A percentile compares a stretch with the other conserved stretches of the same genome.
These are phyloP conservation scores for Eucalyptus cloeziana DNA, from an alignment of 345 rosid species.

Conservation along the genomic window DNA sequence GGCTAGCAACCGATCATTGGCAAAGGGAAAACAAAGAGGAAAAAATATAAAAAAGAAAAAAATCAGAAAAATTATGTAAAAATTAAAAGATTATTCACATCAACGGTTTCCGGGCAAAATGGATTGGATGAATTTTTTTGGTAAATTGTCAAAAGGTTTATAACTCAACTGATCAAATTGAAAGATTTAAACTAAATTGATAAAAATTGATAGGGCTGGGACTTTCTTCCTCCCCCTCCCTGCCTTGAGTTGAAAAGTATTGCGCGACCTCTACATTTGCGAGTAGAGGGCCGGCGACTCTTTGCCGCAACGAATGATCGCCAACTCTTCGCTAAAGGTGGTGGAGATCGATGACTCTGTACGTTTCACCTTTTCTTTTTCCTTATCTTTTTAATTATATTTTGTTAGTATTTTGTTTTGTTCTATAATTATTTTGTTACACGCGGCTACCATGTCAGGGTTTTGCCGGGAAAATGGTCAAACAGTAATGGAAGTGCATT, in stretches of 20 bases:
- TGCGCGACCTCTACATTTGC: neutral
- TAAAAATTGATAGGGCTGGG: too few species aligned
- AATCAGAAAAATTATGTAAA: too few species aligned
- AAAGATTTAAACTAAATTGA: too few species aligned
- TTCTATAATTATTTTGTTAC: neutral
- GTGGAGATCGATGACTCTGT: neutral
- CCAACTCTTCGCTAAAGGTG: neutral
- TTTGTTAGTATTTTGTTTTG: neutral
- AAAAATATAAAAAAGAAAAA: fast-evolving
- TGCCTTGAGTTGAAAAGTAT: neutral
- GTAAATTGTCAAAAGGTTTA: too few species aligned
- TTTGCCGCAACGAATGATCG: neutral
- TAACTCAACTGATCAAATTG: too few species aligned
- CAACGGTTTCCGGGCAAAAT: too few species aligned
- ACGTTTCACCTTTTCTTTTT: neutral
- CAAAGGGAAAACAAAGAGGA: neutral
- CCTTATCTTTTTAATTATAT: neutral
- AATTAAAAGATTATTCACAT: too few species aligned
- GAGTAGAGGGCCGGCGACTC: neutral
- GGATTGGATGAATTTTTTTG: too few species aligned
- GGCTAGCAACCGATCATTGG: neutral
- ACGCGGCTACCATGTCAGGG: neutral
- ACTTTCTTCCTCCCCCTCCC: too few species aligned
- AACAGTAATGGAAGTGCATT: neutral
- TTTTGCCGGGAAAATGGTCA: neutral